Evolutionary conservation across 1,284 basidiomycete species (phyloP).

Genomic region (Fomitopsis betulina): DNA sequence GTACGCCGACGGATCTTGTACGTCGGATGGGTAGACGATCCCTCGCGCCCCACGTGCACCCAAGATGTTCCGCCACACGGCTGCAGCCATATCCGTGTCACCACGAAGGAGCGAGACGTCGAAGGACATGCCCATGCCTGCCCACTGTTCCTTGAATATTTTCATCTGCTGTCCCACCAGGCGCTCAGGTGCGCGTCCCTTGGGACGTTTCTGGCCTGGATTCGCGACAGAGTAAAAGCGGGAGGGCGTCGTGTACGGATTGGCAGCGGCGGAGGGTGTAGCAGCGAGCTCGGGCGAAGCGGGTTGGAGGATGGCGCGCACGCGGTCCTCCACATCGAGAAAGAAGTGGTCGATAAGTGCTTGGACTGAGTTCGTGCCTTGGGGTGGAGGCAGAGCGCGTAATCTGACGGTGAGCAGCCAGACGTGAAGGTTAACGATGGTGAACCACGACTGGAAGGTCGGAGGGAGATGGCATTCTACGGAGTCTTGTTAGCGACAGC

Average conservation of each 20-base stretch:
- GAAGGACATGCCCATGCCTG: conserved; percentile 77
- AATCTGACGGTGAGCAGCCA: conserved; percentile 89
- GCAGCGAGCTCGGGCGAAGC: conserved; percentile 19
- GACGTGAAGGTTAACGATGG: conserved; percentile 89
- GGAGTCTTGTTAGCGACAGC: neutral
- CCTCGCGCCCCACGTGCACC: conserved; percentile 71
- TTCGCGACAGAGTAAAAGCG: conserved; percentile 49
- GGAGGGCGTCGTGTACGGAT: conserved; percentile 34
- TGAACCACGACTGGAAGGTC: conserved; percentile 98
- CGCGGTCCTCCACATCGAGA: conserved; percentile 89
- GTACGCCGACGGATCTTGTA: conserved; percentile 11
- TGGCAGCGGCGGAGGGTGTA: conserved; percentile 16
- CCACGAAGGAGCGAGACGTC: conserved; percentile 75
- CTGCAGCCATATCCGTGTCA: conserved; percentile 81
- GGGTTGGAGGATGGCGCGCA: conserved; percentile 77
- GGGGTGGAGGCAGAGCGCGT: conserved; percentile 71
- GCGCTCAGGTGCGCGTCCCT: conserved; percentile 63
- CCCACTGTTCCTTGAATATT: conserved; percentile 90
- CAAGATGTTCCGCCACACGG: conserved; percentile 91
- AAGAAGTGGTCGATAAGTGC: conserved; percentile 95
- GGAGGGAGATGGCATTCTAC: conserved; percentile 84
- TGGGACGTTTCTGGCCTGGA: conserved; percentile 30
- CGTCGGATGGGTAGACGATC: conserved; percentile 40
- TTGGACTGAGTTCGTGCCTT: conserved; percentile 67
- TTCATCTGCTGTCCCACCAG: conserved; percentile 91